Evolutionary conservation across 1,284 basidiomycete species (phyloP), one percentile per base, ranked within the genome.

Genomic region (Tylopilus sp.): DNA sequence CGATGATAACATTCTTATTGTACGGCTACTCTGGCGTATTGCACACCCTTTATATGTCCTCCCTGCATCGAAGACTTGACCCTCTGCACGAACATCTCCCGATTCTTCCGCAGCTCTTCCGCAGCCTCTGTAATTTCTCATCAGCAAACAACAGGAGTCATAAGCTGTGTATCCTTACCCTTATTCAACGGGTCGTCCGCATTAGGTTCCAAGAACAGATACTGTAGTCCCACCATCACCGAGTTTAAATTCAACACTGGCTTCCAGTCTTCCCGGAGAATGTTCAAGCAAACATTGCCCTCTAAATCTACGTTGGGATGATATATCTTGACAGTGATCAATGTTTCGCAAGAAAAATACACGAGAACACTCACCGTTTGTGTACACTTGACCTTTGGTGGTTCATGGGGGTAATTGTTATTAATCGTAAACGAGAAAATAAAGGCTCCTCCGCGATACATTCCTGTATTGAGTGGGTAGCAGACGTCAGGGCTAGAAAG

Each of bases 211-310:
- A 99, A 85, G 87, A 99, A 99, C 56, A 99, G 88, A 79, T 98
- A 99, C 79, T 99, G 97, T 66, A 99, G 83, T 47, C 98, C 98
- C 69, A 99, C 95, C 92, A 98, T 96, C 69, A 99, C 95, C 47
- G 96, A 95, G 80, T 96, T 98, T 63, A 99, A 87, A 81, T 98
- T 99, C 60, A 99, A 86, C 6, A 99, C 98, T 19, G 98, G 98
- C 78, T 99, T 99, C 98, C 98, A 99, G 83, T 99, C 98, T 84
- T 99, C 98, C 79, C 98, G 91, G 66, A 99, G 87, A 74, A 99
- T 99, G 84, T 99, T 99, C 76, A 97, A 79, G 82, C 95, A 97
- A 49, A 99, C 96, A 72, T 98, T 98, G 58, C 97, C 97, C 77
- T 99, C 95, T 44, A 98, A 87, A 80, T 99, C 97, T 57, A 99